These are phyloP conservation scores for Geoglossum glabrum DNA, from an alignment of 495 filamentous ascomycete species.

Conservation along the genomic window DNA sequence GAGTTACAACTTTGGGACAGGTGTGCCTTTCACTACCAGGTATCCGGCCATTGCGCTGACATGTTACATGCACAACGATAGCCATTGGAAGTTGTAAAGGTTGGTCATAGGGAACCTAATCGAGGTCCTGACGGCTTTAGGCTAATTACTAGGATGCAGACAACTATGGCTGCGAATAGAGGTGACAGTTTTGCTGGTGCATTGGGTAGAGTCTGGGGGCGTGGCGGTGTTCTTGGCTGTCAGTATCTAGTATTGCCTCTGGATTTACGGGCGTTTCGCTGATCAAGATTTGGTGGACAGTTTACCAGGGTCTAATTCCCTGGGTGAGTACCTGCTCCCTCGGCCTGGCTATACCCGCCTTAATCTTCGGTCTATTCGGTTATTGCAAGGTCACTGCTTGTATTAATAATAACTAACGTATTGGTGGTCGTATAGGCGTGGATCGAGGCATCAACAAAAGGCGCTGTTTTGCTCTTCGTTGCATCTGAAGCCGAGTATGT, in stretches of 20 bases:
- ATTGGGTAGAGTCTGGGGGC: conserved; percentile 71
- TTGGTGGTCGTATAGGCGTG: conserved; percentile 37
- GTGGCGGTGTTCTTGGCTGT: conserved; percentile 93
- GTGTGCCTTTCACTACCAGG: conserved; percentile 20
- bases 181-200: conserved; percentile 68
- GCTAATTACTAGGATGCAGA: conserved; percentile 21
- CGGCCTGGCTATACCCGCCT: neutral
- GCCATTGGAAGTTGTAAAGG: conserved; percentile 93
- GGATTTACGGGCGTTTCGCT: conserved; percentile 5
- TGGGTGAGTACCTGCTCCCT: conserved; percentile 32
- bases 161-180: conserved; percentile 95
- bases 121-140: neutral
- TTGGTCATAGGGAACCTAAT: neutral
- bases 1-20: conserved; percentile 75
- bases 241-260: conserved; percentile 24
- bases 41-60: neutral
- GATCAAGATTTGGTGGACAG: conserved; percentile 25
- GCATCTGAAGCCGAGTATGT: conserved; percentile 73
- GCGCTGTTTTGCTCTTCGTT: conserved; percentile 96
- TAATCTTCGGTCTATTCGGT: neutral
- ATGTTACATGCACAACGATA: conserved; percentile 20
- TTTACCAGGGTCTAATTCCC: conserved; percentile 98
- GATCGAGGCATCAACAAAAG: conserved; percentile 99
- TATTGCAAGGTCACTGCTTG: neutral
- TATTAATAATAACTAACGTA: neutral